Percentiles rank a stretch among this genome's conserved stretches.
Conservation (phyloP, 495 filamentous ascomycete genomes). For the Aspergillus ostianus region DNA sequence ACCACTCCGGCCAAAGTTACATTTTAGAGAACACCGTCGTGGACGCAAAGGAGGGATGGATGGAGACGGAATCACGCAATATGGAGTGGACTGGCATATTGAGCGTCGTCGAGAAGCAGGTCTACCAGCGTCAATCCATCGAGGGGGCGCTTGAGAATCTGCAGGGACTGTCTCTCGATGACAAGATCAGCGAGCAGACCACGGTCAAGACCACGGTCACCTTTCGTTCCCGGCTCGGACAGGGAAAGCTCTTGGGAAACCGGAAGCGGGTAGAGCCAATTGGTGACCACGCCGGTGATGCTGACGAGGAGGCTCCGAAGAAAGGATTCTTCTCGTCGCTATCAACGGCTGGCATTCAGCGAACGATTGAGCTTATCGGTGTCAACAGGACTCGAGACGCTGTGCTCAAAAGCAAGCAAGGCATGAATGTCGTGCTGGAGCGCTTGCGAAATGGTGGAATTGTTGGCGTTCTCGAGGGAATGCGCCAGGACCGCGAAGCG, state of each 20-base stretch:
- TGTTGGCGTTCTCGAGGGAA: slow-evolving; percentile 80
- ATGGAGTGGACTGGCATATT: slow-evolving; percentile 90
- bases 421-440: slow-evolving; percentile 93
- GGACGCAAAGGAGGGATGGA: slow-evolving; percentile 85
- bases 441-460: slow-evolving; percentile 79
- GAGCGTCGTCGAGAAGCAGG: slow-evolving; percentile 86
- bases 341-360: slow-evolving; percentile 77
- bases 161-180: slow-evolving; percentile 33
- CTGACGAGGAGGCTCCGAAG: slow-evolving; percentile 55
- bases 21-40: slow-evolving; percentile 91
- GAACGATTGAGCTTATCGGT: slow-evolving; percentile 87
- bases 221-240: slow-evolving; percentile 77
- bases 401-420: slow-evolving; percentile 83
- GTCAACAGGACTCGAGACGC: slow-evolving; percentile 79
- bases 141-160: slow-evolving; percentile 22
- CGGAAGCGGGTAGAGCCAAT: slow-evolving; percentile 29
- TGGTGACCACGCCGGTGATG: slow-evolving; percentile 25
- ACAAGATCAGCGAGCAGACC: slow-evolving; percentile 59
- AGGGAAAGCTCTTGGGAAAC: slow-evolving; percentile 63
- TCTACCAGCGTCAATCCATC: slow-evolving; percentile 55
- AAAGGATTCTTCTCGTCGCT: slow-evolving; percentile 67
- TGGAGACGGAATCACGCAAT: slow-evolving; percentile 79
- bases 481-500: slow-evolving; percentile 65
- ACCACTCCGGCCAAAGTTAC: slow-evolving; percentile 73
- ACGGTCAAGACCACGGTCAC: slow-evolving; percentile 82